Evolutionary conservation across 2,329 filamentous ascomycete species (phyloP), one percentile per base, ranked within the genome.

Genomic region (Byssothecium circinans): DNA sequence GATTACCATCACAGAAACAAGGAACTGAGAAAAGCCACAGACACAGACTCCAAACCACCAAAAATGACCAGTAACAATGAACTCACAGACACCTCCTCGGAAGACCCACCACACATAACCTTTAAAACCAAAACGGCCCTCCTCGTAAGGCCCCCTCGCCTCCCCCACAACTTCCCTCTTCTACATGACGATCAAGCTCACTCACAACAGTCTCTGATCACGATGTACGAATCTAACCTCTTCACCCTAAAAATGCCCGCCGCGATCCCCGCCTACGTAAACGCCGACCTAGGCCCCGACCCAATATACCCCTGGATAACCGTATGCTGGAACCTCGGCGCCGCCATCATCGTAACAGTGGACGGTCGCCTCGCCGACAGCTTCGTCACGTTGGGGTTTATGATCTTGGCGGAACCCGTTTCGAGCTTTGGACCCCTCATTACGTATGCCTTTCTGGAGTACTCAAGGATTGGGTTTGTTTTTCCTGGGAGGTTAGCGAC

Each of bases 271-370:
- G 57, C 60, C 43, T 67, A 64, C 47, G 67, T 71, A 50, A 69
- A 71, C 42, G 61, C 66, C 11, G 65, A 68, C 18, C 58, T 71
- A 8, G 68, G 68, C 2, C 67, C 68, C 2, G 63, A 67, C 37
- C 59, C 66, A 2, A 67, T 62, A 40, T 68, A 65, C 12, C 61
- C 64, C 8, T 72, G 69, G 69, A 72, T 72, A 22, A 68, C 67
- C 2, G n/a, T 64, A 42, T 42, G 32, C 30, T 56, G 53, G 53
- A 56, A 56, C 22, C 60, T 71, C 6, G 67, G 62, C 17, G 69
- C 64, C 14, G 60, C 68, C 23, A 62, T 70, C 35, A 58, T 71
- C 19, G 64, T 72, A 23, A 66, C 66, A 8, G 61, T 72, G 14
- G 65, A 64, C 10, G 66, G 67, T 4, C 53, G 50, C 18, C 47